Conservation (phyloP, 2,329 filamentous ascomycete species). For the Clarireedia paspali region DNA sequence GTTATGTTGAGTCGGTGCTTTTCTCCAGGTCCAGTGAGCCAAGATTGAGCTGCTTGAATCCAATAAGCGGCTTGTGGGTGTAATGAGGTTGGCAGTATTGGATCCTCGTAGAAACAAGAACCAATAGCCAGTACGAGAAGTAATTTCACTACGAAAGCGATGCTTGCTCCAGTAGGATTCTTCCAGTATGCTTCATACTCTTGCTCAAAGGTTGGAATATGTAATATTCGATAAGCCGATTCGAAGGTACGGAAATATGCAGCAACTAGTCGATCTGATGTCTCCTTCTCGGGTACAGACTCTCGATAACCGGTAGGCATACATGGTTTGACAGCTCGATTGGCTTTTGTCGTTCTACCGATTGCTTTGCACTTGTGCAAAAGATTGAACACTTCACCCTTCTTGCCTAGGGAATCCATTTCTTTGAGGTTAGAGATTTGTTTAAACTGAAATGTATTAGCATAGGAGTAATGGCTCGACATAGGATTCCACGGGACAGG, state of each 20-base stretch:
- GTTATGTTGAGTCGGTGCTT: slow-evolving; percentile 42
- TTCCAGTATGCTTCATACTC: slow-evolving; percentile 36
- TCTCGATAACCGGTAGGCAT: slow-evolving; percentile 5
- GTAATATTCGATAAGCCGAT: slow-evolving; percentile 36
- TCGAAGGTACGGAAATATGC: slow-evolving; percentile 37
- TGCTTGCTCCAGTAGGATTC: slow-evolving; percentile 12
- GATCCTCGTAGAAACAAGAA: slow-evolving; percentile 12
- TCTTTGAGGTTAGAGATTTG: slow-evolving; percentile 6
- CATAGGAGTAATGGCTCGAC: background rate
- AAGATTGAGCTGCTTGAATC: slow-evolving; percentile 15
- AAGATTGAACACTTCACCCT: slow-evolving; percentile 3
- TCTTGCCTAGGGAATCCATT: background rate
- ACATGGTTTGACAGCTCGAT: background rate
- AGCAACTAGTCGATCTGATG: slow-evolving; percentile 30
- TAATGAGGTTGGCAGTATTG: background rate
- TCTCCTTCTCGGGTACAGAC: slow-evolving; percentile 8
- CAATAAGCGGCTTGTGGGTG: slow-evolving; percentile 12
- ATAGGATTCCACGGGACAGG: background rate
- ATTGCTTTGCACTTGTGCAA: slow-evolving; percentile 15
- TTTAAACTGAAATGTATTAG: slow-evolving; percentile 6
- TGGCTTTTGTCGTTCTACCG: slow-evolving; percentile 9
- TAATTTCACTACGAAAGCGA: slow-evolving; percentile 13
- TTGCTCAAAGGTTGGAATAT: slow-evolving; percentile 36
- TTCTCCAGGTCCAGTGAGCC: slow-evolving; percentile 26
- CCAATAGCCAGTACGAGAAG: slow-evolving; percentile 14